Evolutionary conservation across 2,329 filamentous ascomycete species (phyloP).

Genomic region (Raffaelea deltoideospora): DNA sequence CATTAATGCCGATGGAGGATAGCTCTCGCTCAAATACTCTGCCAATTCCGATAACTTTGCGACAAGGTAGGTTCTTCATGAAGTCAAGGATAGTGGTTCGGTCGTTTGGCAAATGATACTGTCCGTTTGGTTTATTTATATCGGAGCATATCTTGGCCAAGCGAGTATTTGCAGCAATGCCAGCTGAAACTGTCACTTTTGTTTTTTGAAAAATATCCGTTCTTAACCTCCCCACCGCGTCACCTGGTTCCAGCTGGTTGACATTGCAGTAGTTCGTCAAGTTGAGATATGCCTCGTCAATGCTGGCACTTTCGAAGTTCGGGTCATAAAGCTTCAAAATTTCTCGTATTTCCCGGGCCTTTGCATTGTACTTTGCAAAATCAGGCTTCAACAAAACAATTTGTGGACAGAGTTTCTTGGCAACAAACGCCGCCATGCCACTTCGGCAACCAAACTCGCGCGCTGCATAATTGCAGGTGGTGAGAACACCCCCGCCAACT

Average conservation of each 20-base stretch:
- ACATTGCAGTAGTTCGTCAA: conserved; percentile 72
- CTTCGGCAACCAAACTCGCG: conserved; percentile 81
- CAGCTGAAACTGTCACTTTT: conserved; percentile 79
- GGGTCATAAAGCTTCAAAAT: conserved; percentile 80
- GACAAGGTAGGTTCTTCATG: conserved; percentile 67
- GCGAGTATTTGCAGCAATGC: conserved; percentile 85
- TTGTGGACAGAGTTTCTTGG: conserved; percentile 81
- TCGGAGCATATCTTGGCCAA: conserved; percentile 94
- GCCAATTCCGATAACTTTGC: conserved; percentile 92
- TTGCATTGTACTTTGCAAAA: conserved; percentile 80
- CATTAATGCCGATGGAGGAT: conserved; percentile 72
- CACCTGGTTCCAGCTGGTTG: conserved; percentile 52
- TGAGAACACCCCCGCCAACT: conserved; percentile 56
- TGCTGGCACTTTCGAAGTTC: conserved; percentile 81
- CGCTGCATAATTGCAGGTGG: conserved; percentile 73
- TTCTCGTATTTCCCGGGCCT: conserved; percentile 73
- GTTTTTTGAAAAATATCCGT: conserved; percentile 60
- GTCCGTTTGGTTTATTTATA: conserved; percentile 90
- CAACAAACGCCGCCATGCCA: conserved; percentile 93
- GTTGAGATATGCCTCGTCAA: conserved; percentile 94
- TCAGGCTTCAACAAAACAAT: conserved; percentile 72
- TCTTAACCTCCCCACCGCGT: conserved; percentile 64
- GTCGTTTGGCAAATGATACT: conserved; percentile 62
- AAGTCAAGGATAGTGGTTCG: conserved; percentile 66
- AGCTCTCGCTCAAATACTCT: conserved; percentile 86